Evolutionary conservation across 768 basidiomycete species (phyloP).

Genomic region (Sutorius australiensis): DNA sequence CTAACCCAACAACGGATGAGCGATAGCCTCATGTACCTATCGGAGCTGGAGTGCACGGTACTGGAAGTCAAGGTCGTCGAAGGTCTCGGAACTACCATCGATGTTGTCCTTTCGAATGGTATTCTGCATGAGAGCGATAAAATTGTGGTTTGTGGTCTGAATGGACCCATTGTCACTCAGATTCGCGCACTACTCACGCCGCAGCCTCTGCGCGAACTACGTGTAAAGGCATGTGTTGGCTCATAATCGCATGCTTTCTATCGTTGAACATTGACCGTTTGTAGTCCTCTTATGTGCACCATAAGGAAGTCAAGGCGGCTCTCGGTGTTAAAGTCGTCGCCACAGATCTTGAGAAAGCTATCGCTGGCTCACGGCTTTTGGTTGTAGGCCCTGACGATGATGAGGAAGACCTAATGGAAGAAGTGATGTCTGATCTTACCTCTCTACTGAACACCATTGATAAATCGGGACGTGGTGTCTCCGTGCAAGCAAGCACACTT

Average conservation of each 20-base stretch:
- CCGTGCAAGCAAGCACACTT: conserved; percentile 94
- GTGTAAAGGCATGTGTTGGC: conserved; percentile 71
- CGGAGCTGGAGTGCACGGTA: conserved; percentile 95
- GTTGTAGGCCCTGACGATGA: conserved; percentile 95
- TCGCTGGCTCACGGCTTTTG: conserved; percentile 92
- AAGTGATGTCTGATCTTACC: conserved; percentile 95
- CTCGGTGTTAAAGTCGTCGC: conserved; percentile 94
- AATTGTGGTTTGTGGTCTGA: conserved; percentile 94
- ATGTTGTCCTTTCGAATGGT: conserved; percentile 94
- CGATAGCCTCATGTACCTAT: conserved; percentile 95
- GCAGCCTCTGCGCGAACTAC: conserved; percentile 91
- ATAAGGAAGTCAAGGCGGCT: conserved; percentile 96
- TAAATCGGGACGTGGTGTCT: conserved; percentile 94
- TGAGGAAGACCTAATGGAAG: conserved; percentile 90
- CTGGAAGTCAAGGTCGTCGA: conserved; percentile 99
- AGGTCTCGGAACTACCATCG: conserved; percentile 95
- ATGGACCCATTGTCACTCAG: conserved; percentile 95
- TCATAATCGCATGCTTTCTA: background rate
- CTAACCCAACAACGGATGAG: conserved; percentile 98
- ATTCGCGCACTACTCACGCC: conserved; percentile 92
- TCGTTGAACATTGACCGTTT: conserved; percentile 4
- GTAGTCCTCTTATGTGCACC: conserved; percentile 93
- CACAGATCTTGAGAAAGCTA: conserved; percentile 95
- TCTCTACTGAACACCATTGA: conserved; percentile 86
- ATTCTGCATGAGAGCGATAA: conserved; percentile 86